Evolutionary conservation across 31 red algal genomes (phyloP).

Genomic region (Odonthalia washingtoniensis): DNA sequence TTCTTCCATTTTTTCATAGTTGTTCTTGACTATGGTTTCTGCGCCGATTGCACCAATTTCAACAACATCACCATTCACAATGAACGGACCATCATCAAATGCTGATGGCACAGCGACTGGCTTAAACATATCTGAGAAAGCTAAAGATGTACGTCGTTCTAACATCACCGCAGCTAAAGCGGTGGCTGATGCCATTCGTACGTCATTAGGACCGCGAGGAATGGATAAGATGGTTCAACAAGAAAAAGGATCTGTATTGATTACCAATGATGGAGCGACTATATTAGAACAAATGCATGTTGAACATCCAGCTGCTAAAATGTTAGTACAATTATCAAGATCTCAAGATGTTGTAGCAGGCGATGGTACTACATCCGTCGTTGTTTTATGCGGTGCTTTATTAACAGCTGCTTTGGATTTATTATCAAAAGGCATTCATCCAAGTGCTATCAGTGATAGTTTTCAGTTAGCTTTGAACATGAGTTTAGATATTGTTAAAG

Average conservation of each 20-base stretch:
- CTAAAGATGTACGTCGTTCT: constrained; percentile 86
- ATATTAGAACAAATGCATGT: constrained; percentile 91
- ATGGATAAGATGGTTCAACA: constrained; percentile 98
- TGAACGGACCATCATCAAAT: neutral
- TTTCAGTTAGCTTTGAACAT: constrained; percentile 76
- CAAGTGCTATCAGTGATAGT: constrained; percentile 82
- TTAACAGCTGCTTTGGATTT: constrained; percentile 77
- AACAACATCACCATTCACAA: constrained; percentile 27
- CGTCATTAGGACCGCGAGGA: constrained; percentile 93
- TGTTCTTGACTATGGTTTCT: constrained; percentile 37
- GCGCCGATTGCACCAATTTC: constrained; percentile 21
- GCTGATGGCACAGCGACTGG: constrained; percentile 13
- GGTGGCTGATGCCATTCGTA: constrained; percentile 93
- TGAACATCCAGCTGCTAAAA: constrained; percentile 98
- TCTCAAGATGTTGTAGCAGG: constrained; percentile 95
- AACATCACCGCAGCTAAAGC: constrained; percentile 97
- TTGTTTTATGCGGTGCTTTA: constrained; percentile 90
- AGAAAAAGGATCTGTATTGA: constrained; percentile 83
- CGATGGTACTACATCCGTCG: constrained; percentile 96
- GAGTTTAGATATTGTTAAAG: constrained; percentile 71
- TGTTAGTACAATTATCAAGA: constrained; percentile 89
- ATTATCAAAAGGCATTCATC: constrained; percentile 88
- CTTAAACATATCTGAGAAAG: constrained; percentile 65
- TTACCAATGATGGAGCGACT: constrained; percentile 99
- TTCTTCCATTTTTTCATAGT: neutral